Percentiles rank a stretch among this genome's conserved stretches.
Conservation (phyloP, 2,329 filamentous ascomycete genomes). For the Anisogramma anomala region DNA sequence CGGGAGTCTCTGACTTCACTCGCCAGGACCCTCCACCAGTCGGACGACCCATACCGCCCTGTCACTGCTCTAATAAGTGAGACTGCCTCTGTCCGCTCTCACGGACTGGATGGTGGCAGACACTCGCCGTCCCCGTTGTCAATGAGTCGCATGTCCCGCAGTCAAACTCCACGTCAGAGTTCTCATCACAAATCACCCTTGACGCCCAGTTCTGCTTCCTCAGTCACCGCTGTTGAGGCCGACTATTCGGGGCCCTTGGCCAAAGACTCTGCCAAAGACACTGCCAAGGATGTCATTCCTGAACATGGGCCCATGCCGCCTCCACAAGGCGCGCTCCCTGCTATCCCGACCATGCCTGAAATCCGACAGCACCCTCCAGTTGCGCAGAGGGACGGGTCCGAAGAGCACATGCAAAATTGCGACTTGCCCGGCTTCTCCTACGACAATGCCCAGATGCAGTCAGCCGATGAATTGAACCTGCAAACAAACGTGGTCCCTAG, state of each 20-base stretch:
- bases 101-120: conserved; percentile 27
- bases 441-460: conserved; percentile 6
- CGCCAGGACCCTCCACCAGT: conserved; percentile 59
- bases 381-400: conserved; percentile 18
- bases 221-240: conserved; percentile 17
- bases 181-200: conserved; percentile 33
- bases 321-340: conserved; percentile 24
- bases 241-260: conserved; percentile 17
- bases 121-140: conserved; percentile 19
- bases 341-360: conserved; percentile 16
- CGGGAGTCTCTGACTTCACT: conserved; percentile 79
- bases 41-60: conserved; percentile 75
- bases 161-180: conserved; percentile 28
- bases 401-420: neutral
- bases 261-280: too few relatives aligned
- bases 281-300: conserved; percentile 24
- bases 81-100: conserved; percentile 43
- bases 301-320: conserved; percentile 28
- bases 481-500: neutral
- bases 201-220: conserved; percentile 23
- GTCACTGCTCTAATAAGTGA: conserved; percentile 47
- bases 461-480: conserved; percentile 9
- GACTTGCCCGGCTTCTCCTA: conserved; percentile 11
- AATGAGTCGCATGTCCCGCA: conserved; percentile 13
- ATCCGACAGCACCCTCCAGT: conserved; percentile 29